Percentiles rank a stretch among this genome's conserved stretches.
These are phyloP conservation scores for Penicillium cinerascens DNA, from an alignment of 495 filamentous ascomycete species.

Conservation along the genomic window DNA sequence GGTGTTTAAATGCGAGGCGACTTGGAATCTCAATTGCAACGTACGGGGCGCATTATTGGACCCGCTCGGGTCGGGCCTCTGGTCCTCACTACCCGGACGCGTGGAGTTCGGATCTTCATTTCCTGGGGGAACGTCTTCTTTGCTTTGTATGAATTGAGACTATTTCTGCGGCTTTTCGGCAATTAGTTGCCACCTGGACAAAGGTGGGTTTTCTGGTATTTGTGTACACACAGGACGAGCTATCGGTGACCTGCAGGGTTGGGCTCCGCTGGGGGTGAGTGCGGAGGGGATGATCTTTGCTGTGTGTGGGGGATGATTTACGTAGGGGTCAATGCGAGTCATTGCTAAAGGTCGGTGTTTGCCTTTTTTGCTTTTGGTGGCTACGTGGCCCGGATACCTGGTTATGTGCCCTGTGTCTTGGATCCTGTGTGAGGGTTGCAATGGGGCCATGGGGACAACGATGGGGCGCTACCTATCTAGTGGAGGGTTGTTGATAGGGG, in stretches of 20 bases:
- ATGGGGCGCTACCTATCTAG: no score
- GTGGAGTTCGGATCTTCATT: not conserved
- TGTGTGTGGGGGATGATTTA: no score
- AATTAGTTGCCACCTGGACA: no score
- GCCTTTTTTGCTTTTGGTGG: not conserved
- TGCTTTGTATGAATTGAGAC: not conserved
- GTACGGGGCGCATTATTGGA: constrained; percentile 8
- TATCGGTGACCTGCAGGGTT: no score
- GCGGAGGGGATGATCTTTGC: not conserved
- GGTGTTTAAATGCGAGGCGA: not conserved
- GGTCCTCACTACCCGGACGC: not conserved
- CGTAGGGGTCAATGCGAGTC: not conserved
- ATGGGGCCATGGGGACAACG: no score
- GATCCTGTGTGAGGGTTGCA: no score
- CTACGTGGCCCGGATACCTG: not conserved
- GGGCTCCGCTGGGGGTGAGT: no score
- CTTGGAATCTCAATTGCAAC: not conserved
- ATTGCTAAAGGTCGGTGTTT: not conserved
- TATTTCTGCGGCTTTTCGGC: not conserved
- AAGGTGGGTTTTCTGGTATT: no score
- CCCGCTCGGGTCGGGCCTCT: constrained; percentile 16
- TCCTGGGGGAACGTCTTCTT: no score
- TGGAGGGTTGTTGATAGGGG: no score
- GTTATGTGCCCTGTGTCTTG: not conserved
- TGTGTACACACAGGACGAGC: no score